Percentiles rank a stretch among this genome's conserved stretches.
Conservation (phyloP, 192 early-diverging fungal species). For the Dissophora ornata region DNA sequence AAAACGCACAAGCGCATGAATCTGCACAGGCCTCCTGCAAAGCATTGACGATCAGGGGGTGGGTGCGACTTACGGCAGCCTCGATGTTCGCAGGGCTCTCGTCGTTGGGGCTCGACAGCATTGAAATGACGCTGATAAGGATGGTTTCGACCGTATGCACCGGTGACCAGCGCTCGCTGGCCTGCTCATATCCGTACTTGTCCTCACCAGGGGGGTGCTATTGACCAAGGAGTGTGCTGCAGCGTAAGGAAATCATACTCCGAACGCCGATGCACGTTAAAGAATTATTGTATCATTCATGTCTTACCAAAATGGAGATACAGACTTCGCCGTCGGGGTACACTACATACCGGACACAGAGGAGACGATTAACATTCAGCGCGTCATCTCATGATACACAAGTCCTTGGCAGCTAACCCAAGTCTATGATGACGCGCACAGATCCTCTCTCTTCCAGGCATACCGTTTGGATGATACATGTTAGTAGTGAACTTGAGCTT, state of each 20-base stretch:
- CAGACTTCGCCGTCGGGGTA: constrained; percentile 93
- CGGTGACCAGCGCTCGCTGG: constrained; percentile 93
- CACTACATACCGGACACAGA: too few species aligned
- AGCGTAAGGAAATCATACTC: too few species aligned
- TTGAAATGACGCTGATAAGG: constrained; percentile 87
- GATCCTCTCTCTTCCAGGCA: background rate
- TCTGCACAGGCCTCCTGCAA: too few species aligned
- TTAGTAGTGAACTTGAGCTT: constrained; percentile 83
- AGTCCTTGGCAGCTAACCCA: background rate
- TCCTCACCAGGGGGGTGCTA: constrained; percentile 83
- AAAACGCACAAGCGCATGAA: too few species aligned
- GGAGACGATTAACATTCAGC: too few species aligned
- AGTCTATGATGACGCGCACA: background rate
- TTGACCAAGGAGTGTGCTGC: background rate
- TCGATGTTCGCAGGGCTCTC: constrained; percentile 96
- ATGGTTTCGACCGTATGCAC: constrained; percentile 96
- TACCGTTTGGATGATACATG: constrained; percentile 95
- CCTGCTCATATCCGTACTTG: constrained; percentile 90
- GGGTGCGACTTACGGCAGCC: constrained; percentile 76
- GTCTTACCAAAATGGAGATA: constrained; percentile 91
- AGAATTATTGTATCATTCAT: too few species aligned
- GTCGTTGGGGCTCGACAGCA: constrained; percentile 95
- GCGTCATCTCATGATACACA: too few species aligned
- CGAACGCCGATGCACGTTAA: too few species aligned
- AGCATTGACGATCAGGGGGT: too few species aligned